A percentile compares a stretch with the other conserved stretches of the same genome.
Conservation (phyloP, 2,329 filamentous ascomycete species). For the Elsinoe perseae region DNA sequence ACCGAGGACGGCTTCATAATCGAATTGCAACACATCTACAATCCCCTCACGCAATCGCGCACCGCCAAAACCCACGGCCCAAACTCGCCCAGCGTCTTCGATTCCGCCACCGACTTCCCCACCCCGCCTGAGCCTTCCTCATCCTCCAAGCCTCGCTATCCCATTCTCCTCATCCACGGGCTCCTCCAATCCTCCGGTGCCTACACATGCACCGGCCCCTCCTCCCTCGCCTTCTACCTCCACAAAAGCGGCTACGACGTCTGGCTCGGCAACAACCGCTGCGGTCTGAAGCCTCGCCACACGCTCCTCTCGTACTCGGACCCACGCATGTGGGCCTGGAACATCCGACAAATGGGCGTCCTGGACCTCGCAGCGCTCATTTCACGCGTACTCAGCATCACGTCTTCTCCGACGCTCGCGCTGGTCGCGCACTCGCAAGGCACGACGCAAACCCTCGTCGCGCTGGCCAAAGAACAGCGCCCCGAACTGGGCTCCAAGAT, state of each 20-base stretch:
- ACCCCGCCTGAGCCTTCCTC: not conserved
- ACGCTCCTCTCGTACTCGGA: conserved; percentile 61
- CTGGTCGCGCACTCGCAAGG: conserved; percentile 86
- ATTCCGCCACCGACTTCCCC: conserved; percentile 21
- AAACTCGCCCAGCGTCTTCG: conserved; percentile 57
- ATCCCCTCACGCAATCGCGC: conserved; percentile 59
- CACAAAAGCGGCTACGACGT: conserved; percentile 90
- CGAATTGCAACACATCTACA: conserved; percentile 80
- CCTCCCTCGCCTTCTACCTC: conserved; percentile 83
- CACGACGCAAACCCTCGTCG: conserved; percentile 80
- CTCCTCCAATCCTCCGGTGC: conserved; percentile 80
- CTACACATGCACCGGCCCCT: conserved; percentile 84
- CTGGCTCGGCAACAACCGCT: conserved; percentile 91
- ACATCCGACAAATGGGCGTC: conserved; percentile 87
- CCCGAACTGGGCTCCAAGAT: conserved; percentile 76
- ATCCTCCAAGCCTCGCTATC: conserved; percentile 50
- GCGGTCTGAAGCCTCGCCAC: conserved; percentile 74
- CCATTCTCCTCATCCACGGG: conserved; percentile 80
- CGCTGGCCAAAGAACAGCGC: conserved; percentile 80
- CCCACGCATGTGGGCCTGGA: conserved; percentile 95
- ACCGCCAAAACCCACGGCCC: conserved; percentile 42
- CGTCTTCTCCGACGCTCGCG: conserved; percentile 72
- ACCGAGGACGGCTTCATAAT: conserved; percentile 93
- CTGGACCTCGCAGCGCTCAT: conserved; percentile 77
- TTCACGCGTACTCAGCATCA: conserved; percentile 71